Conservation (phyloP, 495 filamentous ascomycete species). For the Ascodesmis nigricans region DNA sequence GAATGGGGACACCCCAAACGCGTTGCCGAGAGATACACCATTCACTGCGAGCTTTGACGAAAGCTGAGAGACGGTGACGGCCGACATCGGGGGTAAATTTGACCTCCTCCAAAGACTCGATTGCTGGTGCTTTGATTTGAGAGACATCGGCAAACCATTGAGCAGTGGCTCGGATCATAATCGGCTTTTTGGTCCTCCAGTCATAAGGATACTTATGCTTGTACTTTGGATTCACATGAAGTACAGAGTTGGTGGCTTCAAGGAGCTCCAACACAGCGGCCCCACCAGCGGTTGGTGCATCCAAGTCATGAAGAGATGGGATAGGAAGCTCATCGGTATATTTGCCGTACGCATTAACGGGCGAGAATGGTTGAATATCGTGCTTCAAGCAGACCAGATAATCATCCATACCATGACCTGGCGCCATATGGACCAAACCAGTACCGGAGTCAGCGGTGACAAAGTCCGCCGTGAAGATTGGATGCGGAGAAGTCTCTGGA, state of each 20-base stretch:
- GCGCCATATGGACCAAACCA: slow-evolving; percentile 80
- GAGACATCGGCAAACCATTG: slow-evolving; percentile 96
- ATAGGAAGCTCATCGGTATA: slow-evolving; percentile 63
- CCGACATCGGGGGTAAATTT: slow-evolving; percentile 56
- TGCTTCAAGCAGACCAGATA: slow-evolving; percentile 53
- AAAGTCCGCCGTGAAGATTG: slow-evolving; percentile 60
- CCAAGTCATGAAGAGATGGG: slow-evolving; percentile 34
- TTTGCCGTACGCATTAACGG: slow-evolving; percentile 55
- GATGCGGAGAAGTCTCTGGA: slow-evolving; percentile 33
- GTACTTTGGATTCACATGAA: slow-evolving; percentile 40
- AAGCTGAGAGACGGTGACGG: slow-evolving; percentile 51
- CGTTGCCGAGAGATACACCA: slow-evolving; percentile 99
- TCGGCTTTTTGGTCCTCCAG: slow-evolving; percentile 81
- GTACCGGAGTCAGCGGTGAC: slow-evolving; percentile 72
- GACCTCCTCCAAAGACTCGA: slow-evolving; percentile 45
- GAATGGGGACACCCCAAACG: slow-evolving; percentile 91
- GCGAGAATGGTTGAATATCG: slow-evolving; percentile 49
- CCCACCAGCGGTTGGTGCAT: slow-evolving; percentile 43
- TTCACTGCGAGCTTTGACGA: slow-evolving; percentile 67
- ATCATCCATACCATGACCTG: slow-evolving; percentile 92
- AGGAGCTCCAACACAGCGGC: slow-evolving; percentile 45
- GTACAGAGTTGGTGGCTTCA: slow-evolving; percentile 29
- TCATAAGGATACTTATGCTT: slow-evolving; percentile 92
- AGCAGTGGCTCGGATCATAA: slow-evolving; percentile 76
- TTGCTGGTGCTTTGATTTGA: slow-evolving; percentile 48